phyloP scores from a whole-genome alignment of 148 eudicot genomes.

The Chenopodium berlandieri region DNA sequence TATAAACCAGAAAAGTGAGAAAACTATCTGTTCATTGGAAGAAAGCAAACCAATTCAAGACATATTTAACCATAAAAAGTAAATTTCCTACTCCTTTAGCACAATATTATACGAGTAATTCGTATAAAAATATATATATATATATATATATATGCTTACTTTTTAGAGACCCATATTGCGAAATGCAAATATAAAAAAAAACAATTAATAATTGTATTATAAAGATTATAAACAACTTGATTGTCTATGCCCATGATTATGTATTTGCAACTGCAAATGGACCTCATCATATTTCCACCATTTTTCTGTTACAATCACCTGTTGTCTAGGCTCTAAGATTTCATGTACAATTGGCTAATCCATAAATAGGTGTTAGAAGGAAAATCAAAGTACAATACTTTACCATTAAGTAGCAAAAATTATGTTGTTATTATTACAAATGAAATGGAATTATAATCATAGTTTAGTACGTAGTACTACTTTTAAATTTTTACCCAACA shows the following conservation, averaged over 20 bases:
- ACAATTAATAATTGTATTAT: too few relatives aligned
- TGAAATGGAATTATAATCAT: neutral
- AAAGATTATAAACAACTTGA: neutral
- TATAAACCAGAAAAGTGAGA: too few relatives aligned
- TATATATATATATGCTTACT: too few relatives aligned
- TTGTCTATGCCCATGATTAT: slow-evolving; percentile 1
- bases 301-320: neutral
- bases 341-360: slow-evolving; percentile 18
- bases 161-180: neutral
- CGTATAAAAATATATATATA: too few relatives aligned
- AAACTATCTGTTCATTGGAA: too few relatives aligned
- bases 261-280: neutral
- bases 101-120: too few relatives aligned
- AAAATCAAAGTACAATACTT: slow-evolving; percentile 20
- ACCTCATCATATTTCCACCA: neutral
- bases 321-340: slow-evolving; percentile 24
- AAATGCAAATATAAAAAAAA: too few relatives aligned
- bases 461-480: slow-evolving; percentile 4
- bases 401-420: slow-evolving; percentile 16
- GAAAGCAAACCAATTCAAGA: too few relatives aligned
- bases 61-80: too few relatives aligned
- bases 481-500: slow-evolving; percentile 8
- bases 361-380: slow-evolving; percentile 17
- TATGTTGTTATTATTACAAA: slow-evolving; percentile 25
- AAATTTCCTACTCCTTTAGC: too few relatives aligned